These are phyloP conservation scores for Mrakia gelida DNA, from an alignment of 768 basidiomycete species.

Conservation along the genomic window DNA sequence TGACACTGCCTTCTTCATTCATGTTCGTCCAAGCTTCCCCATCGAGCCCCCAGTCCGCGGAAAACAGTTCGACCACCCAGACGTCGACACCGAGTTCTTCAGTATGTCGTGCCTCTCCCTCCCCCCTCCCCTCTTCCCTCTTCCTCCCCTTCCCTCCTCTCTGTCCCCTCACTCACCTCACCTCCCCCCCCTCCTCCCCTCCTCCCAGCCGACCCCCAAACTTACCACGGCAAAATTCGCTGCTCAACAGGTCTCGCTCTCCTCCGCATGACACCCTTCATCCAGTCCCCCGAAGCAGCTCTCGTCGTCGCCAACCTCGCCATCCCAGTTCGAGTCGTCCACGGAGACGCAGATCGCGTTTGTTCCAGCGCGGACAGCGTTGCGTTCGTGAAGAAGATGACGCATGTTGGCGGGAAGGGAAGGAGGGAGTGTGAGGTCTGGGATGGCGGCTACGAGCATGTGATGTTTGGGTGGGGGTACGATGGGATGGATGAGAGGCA, in stretches of 20 bases:
- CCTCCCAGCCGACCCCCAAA: constrained; percentile 38
- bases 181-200: not conserved
- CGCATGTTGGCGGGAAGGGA: constrained; percentile 21
- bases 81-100: constrained; percentile 45
- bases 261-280: constrained; percentile 41
- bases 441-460: constrained; percentile 47
- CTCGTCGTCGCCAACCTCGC: constrained; percentile 21
- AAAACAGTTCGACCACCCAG: constrained; percentile 46
- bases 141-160: not conserved
- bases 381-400: constrained; percentile 40
- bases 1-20: not conserved
- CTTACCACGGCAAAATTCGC: constrained; percentile 45
- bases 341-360: constrained; percentile 44
- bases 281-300: constrained; percentile 2
- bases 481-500: constrained; percentile 7
- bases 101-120: not conserved
- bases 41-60: constrained; percentile 34
- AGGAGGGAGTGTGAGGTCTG: constrained; percentile 47
- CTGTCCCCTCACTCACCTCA: not conserved
- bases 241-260: constrained; percentile 45
- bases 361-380: constrained; percentile 41
- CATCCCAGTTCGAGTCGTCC: constrained; percentile 44
- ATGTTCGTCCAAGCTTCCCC: not conserved
- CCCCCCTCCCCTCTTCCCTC: too few species aligned
- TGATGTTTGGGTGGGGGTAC: constrained; percentile 20